Conservation (phyloP, 2,329 filamentous ascomycete genomes). For the Calonectria honghensis region DNA sequence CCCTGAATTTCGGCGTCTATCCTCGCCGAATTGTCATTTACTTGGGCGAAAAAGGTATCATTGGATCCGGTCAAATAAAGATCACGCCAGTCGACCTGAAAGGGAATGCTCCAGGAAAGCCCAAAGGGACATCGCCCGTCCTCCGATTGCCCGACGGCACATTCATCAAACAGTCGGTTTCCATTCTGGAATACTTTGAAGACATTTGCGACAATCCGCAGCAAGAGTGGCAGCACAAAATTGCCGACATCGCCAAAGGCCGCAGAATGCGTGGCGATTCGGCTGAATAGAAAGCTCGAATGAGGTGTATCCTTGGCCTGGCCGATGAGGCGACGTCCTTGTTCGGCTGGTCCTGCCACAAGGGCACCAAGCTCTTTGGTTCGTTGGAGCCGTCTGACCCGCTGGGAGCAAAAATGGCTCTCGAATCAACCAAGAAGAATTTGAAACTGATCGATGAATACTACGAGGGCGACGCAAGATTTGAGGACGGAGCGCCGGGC, state of each 20-base stretch:
- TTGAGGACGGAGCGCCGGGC: not conserved
- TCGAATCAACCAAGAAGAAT: constrained; percentile 39
- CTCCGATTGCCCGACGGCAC: constrained; percentile 42
- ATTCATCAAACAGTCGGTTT: constrained; percentile 47
- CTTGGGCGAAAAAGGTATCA: constrained; percentile 2
- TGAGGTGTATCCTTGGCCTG: constrained; percentile 41
- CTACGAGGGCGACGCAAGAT: constrained; percentile 31
- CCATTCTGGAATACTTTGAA: constrained; percentile 47
- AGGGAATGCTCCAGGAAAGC: constrained; percentile 40
- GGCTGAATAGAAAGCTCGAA: constrained; percentile 34
- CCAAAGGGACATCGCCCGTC: constrained; percentile 38
- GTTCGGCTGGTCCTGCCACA: constrained; percentile 46
- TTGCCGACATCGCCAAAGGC: not conserved
- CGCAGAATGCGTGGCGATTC: constrained; percentile 33
- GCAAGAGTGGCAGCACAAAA: constrained; percentile 39
- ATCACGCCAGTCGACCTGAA: constrained; percentile 7
- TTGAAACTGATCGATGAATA: constrained; percentile 39
- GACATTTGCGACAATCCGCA: constrained; percentile 42
- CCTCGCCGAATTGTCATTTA: constrained; percentile 17
- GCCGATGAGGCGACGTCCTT: constrained; percentile 42
- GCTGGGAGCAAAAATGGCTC: not conserved
- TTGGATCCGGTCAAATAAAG: not conserved
- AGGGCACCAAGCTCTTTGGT: constrained; percentile 36
- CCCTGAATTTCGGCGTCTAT: not conserved
- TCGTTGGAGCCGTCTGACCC: constrained; percentile 35